Base-by-base conservation (phyloP, 257 asterid genomes). In the Capsicum baccatum region DNA sequence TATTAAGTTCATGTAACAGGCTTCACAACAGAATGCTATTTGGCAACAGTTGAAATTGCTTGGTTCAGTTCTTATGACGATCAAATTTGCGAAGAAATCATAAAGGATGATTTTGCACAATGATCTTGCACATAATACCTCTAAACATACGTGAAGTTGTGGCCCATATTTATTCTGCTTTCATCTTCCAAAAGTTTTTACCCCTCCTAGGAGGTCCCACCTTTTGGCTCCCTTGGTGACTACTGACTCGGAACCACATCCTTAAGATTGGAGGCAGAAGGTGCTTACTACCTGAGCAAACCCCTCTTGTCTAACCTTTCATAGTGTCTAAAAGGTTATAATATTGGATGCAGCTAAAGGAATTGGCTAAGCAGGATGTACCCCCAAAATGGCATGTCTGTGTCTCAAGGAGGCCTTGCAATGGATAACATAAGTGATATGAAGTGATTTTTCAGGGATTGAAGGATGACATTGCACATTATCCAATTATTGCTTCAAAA, bases 81-180 rank as follows among this genome's bases (percentile, higher is more conserved):
- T 78, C 19, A 52, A 71, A 19, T 21, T 19, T 21, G 62, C 19
- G 0, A 50, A 12, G 14, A 74, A 74, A 74, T 50, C 13, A 60
- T 74, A 12, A 39, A 74, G 62, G 80, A 50, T 12, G 62, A 44
- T 47, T 78, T 78, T 54, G 48, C 48, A 54, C 15, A 0, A 50
- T 12, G 62, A 44, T 47, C 52, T 78, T 54, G 48, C 48, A 78
- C 15, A 0, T 14, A 78, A 54, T 68, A 15, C 70, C 0, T 48
- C 39, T 76, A 76, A 76, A 54, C 63, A 52, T 26, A 76, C 17
- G 81, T 76, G 63, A 76, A 76, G 64, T 47, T 17, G 10, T 47
- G 39, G 9, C n/a, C 79, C 39, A 1, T 71, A 44, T 71, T 44
- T 17, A 35, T 71, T 48, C 79, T 71, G 3, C 10, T 71, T 71